Base-by-base conservation (phyloP, 768 basidiomycete species). In the Boletus rubroflammeus region DNA sequence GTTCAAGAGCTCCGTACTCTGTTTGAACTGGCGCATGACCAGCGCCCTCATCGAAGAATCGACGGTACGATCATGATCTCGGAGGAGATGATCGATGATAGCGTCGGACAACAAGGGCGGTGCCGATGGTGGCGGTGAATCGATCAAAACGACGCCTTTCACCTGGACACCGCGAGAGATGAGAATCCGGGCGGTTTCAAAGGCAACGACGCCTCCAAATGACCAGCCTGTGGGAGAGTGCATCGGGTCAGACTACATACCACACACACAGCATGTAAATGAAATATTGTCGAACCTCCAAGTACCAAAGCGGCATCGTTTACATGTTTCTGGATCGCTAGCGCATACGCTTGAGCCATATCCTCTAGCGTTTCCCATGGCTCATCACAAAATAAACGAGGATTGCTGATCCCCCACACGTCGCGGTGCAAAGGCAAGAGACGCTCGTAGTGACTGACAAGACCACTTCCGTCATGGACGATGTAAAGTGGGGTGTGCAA, bases 391-490 rank as follows among this genome's bases (percentile, higher is more conserved):
- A 69, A 59, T 54, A 88, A 79, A 10, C 69, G 69, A 0, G 84
- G 84, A 57, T 88, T 83, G 34, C 74, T 69, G 41, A 90, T 77
- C 0, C 76, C 84, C 81, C 82, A 89, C 3, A 89, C 74, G 19
- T 73, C 62, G 42, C 87, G 76, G 9, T 74, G 71, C 3, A 89
- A 59, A 9, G 73, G 62, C 7, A 68, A 60, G 6, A 87, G 66
- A 10, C 75, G 76, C 32, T 77, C 67, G 51, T 81, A 81, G 49
- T 83, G 80, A 32, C 72, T 72, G 17, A 78, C 70, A 13, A 86
- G 65, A 0, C 88, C 88, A 57, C 84, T 86, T 6, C 88, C 88
- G 56, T 90, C 88, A 59, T 90, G 87, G 10, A 90, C 73, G 23
- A 90, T 76, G 52, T 87, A 78, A 4, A 90, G 73, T 1, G 81